Percentiles rank a stretch among this genome's conserved stretches.
phyloP scores from a whole-genome alignment of 768 basidiomycete species.

The Hygrophoropsis aurantiaca region DNA sequence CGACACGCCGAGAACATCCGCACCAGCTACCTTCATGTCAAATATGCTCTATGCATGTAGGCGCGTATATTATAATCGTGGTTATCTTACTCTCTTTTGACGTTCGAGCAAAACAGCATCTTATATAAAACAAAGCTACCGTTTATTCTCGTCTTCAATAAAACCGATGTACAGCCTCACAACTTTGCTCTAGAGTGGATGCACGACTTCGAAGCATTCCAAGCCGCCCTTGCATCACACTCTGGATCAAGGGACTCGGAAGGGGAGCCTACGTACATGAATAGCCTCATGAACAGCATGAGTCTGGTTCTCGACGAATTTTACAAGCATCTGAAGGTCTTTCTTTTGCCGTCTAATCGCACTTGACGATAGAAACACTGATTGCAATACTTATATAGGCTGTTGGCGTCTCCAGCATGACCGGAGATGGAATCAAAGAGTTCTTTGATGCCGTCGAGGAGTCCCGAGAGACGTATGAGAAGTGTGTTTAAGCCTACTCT shows the following conservation, averaged over 20 bases:
- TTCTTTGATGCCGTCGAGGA: slow-evolving; percentile 92
- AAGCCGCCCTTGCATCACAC: slow-evolving; percentile 77
- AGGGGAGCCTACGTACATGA: slow-evolving; percentile 97
- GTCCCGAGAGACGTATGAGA: slow-evolving; percentile 85
- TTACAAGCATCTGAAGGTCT: slow-evolving; percentile 90
- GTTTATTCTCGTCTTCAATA: slow-evolving; percentile 98
- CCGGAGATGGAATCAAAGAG: slow-evolving; percentile 89
- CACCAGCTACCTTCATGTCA: slow-evolving; percentile 98
- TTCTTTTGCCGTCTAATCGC: slow-evolving; percentile 14
- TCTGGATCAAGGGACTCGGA: slow-evolving; percentile 68
- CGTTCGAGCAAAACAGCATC: slow-evolving; percentile 52
- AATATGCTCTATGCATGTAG: slow-evolving; percentile 99
- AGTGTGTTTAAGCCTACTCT: slow-evolving; percentile 44
- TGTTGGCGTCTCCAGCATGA: slow-evolving; percentile 94
- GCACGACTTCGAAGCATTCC: slow-evolving; percentile 96
- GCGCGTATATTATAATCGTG: slow-evolving; percentile 37
- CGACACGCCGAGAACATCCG: slow-evolving; percentile 92
- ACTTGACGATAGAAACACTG: background rate
- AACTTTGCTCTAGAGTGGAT: slow-evolving; percentile 97
- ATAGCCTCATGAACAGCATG: slow-evolving; percentile 99
- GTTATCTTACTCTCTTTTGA: background rate
- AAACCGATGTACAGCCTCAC: slow-evolving; percentile 90
- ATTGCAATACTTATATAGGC: slow-evolving; percentile 48
- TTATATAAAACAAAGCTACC: slow-evolving; percentile 97
- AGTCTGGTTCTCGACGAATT: slow-evolving; percentile 97